Evolutionary conservation across 202 grass and related monocot genomes (phyloP), one percentile per base, ranked within the genome.

Genomic region (Carex arenaria): DNA sequence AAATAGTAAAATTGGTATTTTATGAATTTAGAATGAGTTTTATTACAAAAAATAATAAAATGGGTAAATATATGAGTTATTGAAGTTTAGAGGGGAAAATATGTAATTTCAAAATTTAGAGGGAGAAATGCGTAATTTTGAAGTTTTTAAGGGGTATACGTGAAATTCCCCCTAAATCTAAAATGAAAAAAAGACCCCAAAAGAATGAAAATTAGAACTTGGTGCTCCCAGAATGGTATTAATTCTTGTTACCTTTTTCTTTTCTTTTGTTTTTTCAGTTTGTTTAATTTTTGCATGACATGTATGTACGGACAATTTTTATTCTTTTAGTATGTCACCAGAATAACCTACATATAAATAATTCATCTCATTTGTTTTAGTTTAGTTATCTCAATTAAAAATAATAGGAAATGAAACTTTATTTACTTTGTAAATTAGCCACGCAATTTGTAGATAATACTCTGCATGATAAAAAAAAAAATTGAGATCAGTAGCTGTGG

Each of bases 141-240:
- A 26, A 0, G 26, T 26, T 26, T 26, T 26, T 26, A 1, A 26
- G 26, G 26, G 26, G 26, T 26, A 26, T 26, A 26, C 26, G 26
- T 26, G 26, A 26, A 26, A 26, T 0, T 26, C 26, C 26, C 26
- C 26, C 0, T 26, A 26, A 26, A 26, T 26, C 26, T 26, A 26
- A 26, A 26, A 26, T 1, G 26, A 26, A 26, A 26, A 26, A 26
- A 26, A 26, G 26, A 26, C 26, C 26, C 26, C 0, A 26, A 26
- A 26, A 26, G 26, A 26, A 26, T 26, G 26, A 26, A 26, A 26
- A 26, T 26, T 26, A 26, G 26, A 26, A 26, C 26, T 26, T 26
- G 26, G 34, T 36, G 34, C 34, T 36, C 34, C 34, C 0, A 36
- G 34, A 36, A 36, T 36, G 34, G 94, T 97, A 84, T 8, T 28